A percentile compares a stretch with the other conserved stretches of the same genome.
Evolutionary conservation across 768 basidiomycete genomes (phyloP).

Genomic region (Russula ochroleuca): DNA sequence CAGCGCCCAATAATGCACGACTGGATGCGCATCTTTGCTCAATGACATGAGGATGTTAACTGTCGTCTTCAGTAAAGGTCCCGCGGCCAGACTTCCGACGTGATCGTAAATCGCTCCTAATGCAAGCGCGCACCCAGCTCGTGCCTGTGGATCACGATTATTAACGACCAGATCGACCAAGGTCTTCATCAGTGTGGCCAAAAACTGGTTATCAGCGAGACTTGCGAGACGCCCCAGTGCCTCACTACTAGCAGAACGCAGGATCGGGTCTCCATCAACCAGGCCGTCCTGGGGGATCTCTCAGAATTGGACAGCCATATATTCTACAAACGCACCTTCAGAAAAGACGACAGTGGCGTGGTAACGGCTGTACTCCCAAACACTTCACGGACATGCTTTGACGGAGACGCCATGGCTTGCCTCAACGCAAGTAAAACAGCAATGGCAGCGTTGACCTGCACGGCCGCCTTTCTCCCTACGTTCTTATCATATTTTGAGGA

Average conservation of each 20-base stretch:
- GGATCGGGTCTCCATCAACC: conserved; percentile 69
- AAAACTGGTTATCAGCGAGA: conserved; percentile 76
- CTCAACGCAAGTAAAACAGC: conserved; percentile 70
- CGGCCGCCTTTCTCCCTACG: conserved; percentile 78
- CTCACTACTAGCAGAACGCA: conserved; percentile 80
- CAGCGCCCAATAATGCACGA: conserved; percentile 93
- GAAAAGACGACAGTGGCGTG: conserved; percentile 56
- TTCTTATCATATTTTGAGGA: conserved; percentile 86
- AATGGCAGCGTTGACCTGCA: conserved; percentile 72
- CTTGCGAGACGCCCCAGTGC: conserved; percentile 83
- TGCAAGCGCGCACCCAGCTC: conserved; percentile 90
- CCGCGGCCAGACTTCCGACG: conserved; percentile 92
- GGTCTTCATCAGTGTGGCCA: conserved; percentile 82
- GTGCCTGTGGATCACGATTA: conserved; percentile 87
- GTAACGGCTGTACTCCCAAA: conserved; percentile 65
- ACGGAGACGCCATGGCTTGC: conserved; percentile 46
- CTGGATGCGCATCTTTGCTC: conserved; percentile 91
- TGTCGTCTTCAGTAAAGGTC: conserved; percentile 90
- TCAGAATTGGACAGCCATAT: conserved; percentile 5
- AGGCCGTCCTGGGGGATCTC: conserved; percentile 57
- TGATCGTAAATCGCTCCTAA: conserved; percentile 89
- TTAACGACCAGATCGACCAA: conserved; percentile 91
- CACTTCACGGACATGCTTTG: conserved; percentile 58
- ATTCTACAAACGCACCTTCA: conserved; percentile 56
- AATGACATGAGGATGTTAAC: conserved; percentile 94